Base-by-base conservation (phyloP, 2,329 filamentous ascomycete genomes). In the Tolypocladium tundrense region DNA sequence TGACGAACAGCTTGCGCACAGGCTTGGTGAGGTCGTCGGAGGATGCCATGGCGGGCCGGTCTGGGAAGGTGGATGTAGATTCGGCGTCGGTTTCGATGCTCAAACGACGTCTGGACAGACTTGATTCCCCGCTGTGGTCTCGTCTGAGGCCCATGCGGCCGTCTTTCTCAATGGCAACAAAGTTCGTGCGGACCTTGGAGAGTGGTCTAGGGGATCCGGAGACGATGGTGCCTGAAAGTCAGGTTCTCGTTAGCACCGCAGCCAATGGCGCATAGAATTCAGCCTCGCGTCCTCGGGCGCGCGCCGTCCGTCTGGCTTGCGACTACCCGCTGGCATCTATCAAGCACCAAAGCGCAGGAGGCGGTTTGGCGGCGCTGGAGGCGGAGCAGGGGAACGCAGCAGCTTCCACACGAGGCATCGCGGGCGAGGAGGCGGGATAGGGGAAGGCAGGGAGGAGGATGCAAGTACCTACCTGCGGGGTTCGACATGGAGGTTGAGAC, bases 181-280 rank as follows among this genome's bases (percentile, higher is more conserved):
- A 92, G 69, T 78, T 89, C 42, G 88, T 88, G 63, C 88, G 82
- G 50, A 91, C 85, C 72, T 88, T 90, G 61, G 88, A 90, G 45
- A 91, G 79, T 31, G 85, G 88, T 66, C 87, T 79, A 39, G 84
- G 81, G 21, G 81, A 83, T 40, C 79, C 77, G 58, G 72, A 72
- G 60, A 71, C 71, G 63, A 70, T 70, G 63, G 62, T 61, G 56
- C 64, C 68, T 71, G 62, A 60, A 55, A 57, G 60, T 57, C 58
- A 58, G 57, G 60, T 59, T 62, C 51, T 57, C 55, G 63, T 67
- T 58, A 66, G 65, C 58, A 62, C 57, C 53, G 60, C 61, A 60
- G 59, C 57, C 63, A 60, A 58, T 53, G 60, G 52, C 57, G 61
- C 58, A 51, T 58, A 57, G 50, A 58, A 41, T 52, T 45, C 57